Base-by-base conservation (phyloP, 2,329 filamentous ascomycete genomes). In the Arthrobotrys sinensis region DNA sequence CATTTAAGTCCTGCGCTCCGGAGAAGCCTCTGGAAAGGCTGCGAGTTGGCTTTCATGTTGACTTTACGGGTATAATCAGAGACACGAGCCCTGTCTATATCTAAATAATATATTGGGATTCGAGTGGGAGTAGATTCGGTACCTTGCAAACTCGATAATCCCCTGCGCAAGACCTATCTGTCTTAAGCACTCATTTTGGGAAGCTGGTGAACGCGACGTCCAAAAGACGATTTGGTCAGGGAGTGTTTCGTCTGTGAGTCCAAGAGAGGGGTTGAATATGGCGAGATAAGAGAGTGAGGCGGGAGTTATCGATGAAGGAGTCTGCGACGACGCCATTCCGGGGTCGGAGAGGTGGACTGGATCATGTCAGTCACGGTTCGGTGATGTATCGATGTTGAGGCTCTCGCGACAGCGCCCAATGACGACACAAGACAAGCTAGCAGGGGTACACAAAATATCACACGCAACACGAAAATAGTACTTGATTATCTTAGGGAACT, bases 81-180 rank as follows among this genome's bases (percentile, higher is more conserved):
- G 70, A 75, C 70, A 68, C 70, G 34, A 75, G 70, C 70, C 63
- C 70, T 75, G 70, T 53, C 63, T 68, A 52, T 45, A 57, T 45
- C 40, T 43, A 16, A 34, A 38, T 7, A 46, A 11, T 10, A 43
- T 48, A 34, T 21, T 34, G 55, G 40, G 21, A 19, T 60, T 16
- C 65, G 69, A 65, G n/a, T 16, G 16, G 36, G 50, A 38, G 62
- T 46, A 65, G 69, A 21, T 79, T 82, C 85, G 79, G 85, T 60
- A 91, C 89, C 87, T 89, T 81, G 93, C 92, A 85, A 99, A 99
- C 83, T 91, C 92, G 76, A 97, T 91, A 91, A 98, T 97, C 83
- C 94, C 96, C 86, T 99, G 96, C 46, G 96, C 96, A 80, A 99
- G 89, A 43, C 96, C 96, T 83, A 99, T 94, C 86, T 97, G 94